These are phyloP conservation scores for Biscogniauxia mediterranea DNA, from an alignment of 2,329 filamentous ascomycete species.

Conservation along the genomic window DNA sequence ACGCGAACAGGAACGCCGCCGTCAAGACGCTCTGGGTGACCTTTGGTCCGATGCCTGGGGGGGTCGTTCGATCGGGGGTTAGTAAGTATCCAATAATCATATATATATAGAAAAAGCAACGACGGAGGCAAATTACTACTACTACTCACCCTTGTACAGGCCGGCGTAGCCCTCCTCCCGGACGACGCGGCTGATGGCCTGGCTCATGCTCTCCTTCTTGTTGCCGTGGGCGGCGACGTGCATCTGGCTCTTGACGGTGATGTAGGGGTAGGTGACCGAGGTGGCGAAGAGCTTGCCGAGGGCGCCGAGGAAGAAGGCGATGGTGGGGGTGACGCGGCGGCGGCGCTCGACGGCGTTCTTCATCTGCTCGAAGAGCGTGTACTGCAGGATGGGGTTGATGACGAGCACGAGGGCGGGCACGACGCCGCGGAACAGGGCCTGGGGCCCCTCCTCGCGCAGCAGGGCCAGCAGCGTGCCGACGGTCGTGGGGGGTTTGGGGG, in stretches of 20 bases:
- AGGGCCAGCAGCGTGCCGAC: constrained; percentile 78
- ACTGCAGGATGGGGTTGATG: constrained; percentile 97
- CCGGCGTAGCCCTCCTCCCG: constrained; percentile 88
- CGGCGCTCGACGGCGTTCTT: constrained; percentile 80
- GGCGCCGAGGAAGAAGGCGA: constrained; percentile 89
- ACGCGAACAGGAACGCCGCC: constrained; percentile 92
- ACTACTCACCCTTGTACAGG: constrained; percentile 80
- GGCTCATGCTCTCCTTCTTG: constrained; percentile 77
- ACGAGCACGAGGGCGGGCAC: constrained; percentile 90
- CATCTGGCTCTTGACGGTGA: constrained; percentile 97
- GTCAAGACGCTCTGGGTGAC: constrained; percentile 96
- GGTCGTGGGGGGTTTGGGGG: constrained; percentile 63
- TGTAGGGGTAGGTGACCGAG: constrained; percentile 93
- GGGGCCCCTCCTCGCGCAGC: constrained; percentile 78
- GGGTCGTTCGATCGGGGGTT: background rate
- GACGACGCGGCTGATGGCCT: constrained; percentile 75
- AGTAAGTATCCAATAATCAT: background rate
- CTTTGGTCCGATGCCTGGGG: constrained; percentile 88
- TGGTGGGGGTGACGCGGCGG: constrained; percentile 70
- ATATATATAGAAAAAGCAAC: background rate
- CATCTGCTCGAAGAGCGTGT: constrained; percentile 97
- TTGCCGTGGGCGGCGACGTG: constrained; percentile 79
- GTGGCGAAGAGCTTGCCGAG: constrained; percentile 94
- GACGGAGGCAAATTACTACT: background rate
- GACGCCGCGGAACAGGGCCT: constrained; percentile 86